Evolutionary conservation across 352 stramenopile genomes (phyloP).

Genomic region (Sclerospora graminicola): DNA sequence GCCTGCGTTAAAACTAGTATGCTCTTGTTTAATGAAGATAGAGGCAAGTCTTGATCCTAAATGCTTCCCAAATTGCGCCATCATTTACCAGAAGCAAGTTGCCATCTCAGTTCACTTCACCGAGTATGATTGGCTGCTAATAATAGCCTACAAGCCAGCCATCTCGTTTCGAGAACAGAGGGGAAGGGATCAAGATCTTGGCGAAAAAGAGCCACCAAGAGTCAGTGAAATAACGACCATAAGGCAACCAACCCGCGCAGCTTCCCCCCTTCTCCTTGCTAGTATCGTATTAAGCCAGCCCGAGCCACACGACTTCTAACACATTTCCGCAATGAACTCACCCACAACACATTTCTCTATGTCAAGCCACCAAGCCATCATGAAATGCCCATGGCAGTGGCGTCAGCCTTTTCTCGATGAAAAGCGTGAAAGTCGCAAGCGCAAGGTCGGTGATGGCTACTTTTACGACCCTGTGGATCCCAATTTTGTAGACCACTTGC

Average conservation of each 20-base stretch:
- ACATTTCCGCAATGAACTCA: conserved; percentile 32
- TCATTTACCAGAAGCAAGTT: not conserved
- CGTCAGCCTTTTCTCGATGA: conserved; percentile 77
- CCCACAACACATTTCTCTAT: conserved; percentile 29
- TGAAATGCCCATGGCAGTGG: conserved; percentile 86
- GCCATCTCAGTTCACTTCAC: conserved; percentile 1
- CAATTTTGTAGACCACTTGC: conserved; percentile 75
- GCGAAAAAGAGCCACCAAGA: conserved; percentile 20
- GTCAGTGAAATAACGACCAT: conserved; percentile 14
- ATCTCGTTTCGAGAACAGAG: conserved; percentile 23
- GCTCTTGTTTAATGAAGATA: too few relatives aligned
- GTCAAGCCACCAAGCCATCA: conserved; percentile 70
- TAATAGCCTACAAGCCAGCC: conserved; percentile 15
- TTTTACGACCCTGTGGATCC: conserved; percentile 83
- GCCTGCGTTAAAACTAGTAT: too few relatives aligned
- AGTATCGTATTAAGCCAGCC: conserved; percentile 4
- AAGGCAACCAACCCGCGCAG: conserved; percentile 3
- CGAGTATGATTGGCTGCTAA: conserved; percentile 4
- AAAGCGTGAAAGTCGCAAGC: conserved; percentile 73
- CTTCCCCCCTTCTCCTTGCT: not conserved
- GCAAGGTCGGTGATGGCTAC: conserved; percentile 70
- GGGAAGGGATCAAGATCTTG: conserved; percentile 26
- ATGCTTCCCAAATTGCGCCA: not conserved
- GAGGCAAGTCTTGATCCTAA: too few relatives aligned
- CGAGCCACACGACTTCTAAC: not conserved